Conservation (phyloP, 345 rosid genomes). For the Erucastrum elatum region DNA sequence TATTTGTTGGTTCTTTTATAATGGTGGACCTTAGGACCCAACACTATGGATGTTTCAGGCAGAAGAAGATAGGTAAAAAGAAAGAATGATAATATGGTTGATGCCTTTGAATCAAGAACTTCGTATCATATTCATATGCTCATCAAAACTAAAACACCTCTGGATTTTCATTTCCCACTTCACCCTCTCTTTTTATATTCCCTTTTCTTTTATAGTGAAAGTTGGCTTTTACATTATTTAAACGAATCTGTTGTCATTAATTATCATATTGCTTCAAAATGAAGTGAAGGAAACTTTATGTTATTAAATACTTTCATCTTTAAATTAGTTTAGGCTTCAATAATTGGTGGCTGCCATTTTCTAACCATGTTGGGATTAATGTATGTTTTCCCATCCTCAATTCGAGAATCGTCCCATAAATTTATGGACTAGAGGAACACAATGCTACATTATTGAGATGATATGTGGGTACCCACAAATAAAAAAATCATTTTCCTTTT, state of each 20-base stretch:
- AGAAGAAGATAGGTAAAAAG: slow-evolving; percentile 4
- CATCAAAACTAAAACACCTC: slow-evolving; percentile 16
- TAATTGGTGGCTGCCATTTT: slow-evolving; percentile 40
- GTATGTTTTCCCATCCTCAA: background rate
- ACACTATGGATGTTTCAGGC: slow-evolving; percentile 23
- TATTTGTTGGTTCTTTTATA: background rate
- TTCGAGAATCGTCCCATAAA: background rate
- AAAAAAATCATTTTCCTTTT: background rate
- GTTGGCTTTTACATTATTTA: slow-evolving; percentile 25
- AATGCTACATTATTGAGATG: slow-evolving; percentile 14
- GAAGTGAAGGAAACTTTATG: slow-evolving; percentile 25
- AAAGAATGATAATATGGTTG: background rate
- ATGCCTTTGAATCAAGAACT: slow-evolving; percentile 19
- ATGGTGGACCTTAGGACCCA: slow-evolving; percentile 29
- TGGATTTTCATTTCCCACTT: slow-evolving; percentile 20
- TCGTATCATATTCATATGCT: slow-evolving; percentile 24
- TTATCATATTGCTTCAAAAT: slow-evolving; percentile 4
- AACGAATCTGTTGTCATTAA: slow-evolving; percentile 21
- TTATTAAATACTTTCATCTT: background rate
- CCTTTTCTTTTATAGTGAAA: background rate
- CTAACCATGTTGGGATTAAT: slow-evolving; percentile 19
- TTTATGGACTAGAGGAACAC: background rate
- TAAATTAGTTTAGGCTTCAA: slow-evolving; percentile 19
- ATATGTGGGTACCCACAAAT: slow-evolving; percentile 15
- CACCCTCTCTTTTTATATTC: slow-evolving; percentile 20